Evolutionary conservation across 345 rosid genomes (phyloP).

Genomic region (Salix dunnii): DNA sequence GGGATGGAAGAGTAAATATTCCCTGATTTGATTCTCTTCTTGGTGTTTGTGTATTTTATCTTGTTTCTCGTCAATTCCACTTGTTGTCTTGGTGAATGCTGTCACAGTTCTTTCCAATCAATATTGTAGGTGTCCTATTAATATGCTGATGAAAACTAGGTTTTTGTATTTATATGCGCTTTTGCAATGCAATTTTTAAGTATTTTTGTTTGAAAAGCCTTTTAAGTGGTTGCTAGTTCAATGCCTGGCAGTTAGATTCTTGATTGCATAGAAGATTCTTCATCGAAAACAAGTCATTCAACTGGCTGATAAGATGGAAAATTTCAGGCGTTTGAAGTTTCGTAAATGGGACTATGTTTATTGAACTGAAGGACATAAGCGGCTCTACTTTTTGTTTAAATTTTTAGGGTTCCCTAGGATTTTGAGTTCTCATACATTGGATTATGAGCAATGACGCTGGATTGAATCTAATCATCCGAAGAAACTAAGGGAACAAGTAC

Average conservation of each 20-base stretch:
- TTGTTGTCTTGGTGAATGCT: not conserved
- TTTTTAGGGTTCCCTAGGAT: not conserved
- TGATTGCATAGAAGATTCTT: not conserved
- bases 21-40: constrained; percentile 23
- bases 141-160: not conserved
- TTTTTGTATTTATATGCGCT: not conserved
- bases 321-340: not conserved
- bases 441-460: not conserved
- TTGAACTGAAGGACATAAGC: too few relatives aligned
- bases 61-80: constrained; percentile 9
- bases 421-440: not conserved
- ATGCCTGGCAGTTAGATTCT: not conserved
- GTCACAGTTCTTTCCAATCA: constrained; percentile 1
- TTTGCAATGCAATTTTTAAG: not conserved
- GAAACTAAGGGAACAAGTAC: too few relatives aligned
- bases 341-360: not conserved
- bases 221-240: not conserved
- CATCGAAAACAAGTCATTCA: not conserved
- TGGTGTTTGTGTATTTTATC: constrained; percentile 15
- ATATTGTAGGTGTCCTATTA: not conserved
- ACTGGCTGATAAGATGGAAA: not conserved
- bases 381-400: too few relatives aligned
- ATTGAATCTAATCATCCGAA: too few relatives aligned
- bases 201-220: not conserved
- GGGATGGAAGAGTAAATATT: constrained; percentile 2